These are phyloP conservation scores for Polytolypa hystricis DNA, from an alignment of 2,329 filamentous ascomycete species.

Conservation along the genomic window DNA sequence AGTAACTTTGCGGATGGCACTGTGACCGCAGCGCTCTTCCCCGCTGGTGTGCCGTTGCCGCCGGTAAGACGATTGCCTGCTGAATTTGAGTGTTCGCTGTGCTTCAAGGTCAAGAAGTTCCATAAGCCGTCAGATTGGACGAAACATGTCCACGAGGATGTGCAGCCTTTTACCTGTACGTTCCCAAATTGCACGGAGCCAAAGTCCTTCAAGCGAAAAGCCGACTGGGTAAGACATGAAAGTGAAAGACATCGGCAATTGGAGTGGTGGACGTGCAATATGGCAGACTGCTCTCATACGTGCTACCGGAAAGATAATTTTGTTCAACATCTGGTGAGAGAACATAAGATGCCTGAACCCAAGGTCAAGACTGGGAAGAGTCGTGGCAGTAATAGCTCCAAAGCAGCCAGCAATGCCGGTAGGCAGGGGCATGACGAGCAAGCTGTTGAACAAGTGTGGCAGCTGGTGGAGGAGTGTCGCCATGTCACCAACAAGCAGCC, in stretches of 20 bases:
- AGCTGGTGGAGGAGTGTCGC: slow-evolving; percentile 67
- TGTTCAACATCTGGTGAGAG: slow-evolving; percentile 78
- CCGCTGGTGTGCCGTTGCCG: slow-evolving; percentile 68
- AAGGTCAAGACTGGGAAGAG: slow-evolving; percentile 63
- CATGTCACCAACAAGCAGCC: slow-evolving; percentile 54
- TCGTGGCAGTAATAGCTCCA: slow-evolving; percentile 46
- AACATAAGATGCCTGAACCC: slow-evolving; percentile 78
- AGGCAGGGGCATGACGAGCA: slow-evolving; percentile 21
- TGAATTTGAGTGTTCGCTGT: slow-evolving; percentile 80
- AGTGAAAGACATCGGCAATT: slow-evolving; percentile 83
- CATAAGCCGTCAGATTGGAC: slow-evolving; percentile 93
- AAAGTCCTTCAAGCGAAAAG: slow-evolving; percentile 90
- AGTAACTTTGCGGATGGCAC: slow-evolving; percentile 56
- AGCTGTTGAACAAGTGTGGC: slow-evolving; percentile 57
- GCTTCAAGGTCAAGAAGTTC: slow-evolving; percentile 75
- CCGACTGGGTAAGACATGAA: slow-evolving; percentile 90
- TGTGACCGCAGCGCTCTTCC: slow-evolving; percentile 64
- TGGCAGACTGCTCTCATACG: slow-evolving; percentile 66
- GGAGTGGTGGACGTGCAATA: slow-evolving; percentile 81
- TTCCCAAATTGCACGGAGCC: slow-evolving; percentile 72
- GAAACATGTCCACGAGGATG: slow-evolving; percentile 88
- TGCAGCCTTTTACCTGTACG: slow-evolving; percentile 87
- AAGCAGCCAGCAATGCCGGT: slow-evolving; percentile 15
- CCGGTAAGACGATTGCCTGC: slow-evolving; percentile 67
- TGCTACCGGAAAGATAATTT: slow-evolving; percentile 91